These are phyloP conservation scores for Aspergillus pseudotamarii DNA, from an alignment of 2,329 filamentous ascomycete genomes.

Conservation along the genomic window DNA sequence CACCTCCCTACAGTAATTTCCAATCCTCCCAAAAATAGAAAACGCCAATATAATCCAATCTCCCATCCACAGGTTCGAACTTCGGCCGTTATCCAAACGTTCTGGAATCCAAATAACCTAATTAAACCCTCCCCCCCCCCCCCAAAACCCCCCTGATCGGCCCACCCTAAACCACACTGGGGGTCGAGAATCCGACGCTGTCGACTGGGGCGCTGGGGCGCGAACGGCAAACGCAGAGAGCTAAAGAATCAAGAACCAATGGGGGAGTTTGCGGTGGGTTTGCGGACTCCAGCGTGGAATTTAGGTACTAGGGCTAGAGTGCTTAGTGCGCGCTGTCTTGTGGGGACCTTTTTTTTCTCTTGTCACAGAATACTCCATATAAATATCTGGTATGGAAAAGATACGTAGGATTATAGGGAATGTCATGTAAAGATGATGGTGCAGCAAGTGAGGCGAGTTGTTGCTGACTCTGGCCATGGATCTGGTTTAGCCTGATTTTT, in stretches of 20 bases:
- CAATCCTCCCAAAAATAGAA: neutral
- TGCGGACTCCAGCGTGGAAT: neutral
- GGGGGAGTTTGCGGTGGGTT: neutral
- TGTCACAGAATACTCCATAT: too few species aligned
- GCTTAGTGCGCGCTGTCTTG: neutral
- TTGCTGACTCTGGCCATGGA: neutral
- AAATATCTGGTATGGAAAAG: too few species aligned
- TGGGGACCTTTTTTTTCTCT: neutral
- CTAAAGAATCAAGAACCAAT: neutral
- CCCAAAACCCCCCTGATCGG: conserved; percentile 10
- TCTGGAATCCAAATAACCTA: conserved; percentile 8
- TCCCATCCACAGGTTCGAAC: neutral
- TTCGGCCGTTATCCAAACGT: neutral
- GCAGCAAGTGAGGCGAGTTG: too few species aligned
- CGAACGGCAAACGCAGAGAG: neutral
- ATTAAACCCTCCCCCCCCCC: neutral
- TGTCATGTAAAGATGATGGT: neutral
- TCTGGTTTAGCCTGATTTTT: neutral
- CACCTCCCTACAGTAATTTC: neutral
- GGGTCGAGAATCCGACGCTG: neutral
- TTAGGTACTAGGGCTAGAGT: neutral
- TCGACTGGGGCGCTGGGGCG: conserved; percentile 5
- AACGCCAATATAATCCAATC: neutral
- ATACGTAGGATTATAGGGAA: too few species aligned
- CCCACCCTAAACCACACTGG: conserved; percentile 10